Conservation (phyloP, 495 filamentous ascomycete genomes). For the Penicillium alfredii region DNA sequence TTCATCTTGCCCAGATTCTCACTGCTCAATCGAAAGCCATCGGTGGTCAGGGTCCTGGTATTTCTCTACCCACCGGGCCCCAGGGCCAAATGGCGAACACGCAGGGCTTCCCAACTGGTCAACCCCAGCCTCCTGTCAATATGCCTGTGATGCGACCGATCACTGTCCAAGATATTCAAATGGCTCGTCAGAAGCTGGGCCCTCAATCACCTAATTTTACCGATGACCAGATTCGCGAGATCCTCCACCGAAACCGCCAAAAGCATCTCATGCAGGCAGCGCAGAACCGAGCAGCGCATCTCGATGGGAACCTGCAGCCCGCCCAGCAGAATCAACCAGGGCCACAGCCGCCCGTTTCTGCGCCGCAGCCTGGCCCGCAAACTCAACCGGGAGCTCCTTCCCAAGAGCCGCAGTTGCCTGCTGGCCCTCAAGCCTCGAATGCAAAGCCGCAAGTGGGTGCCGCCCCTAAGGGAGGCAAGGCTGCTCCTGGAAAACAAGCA, state of each 20-base stretch:
- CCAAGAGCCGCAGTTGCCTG: slow-evolving; percentile 17
- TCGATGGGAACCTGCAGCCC: slow-evolving; percentile 19
- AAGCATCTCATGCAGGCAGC: slow-evolving; percentile 30
- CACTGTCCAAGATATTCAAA: slow-evolving; percentile 41
- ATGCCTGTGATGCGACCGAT: slow-evolving; percentile 34
- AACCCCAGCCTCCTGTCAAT: slow-evolving; percentile 20
- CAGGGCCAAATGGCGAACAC: slow-evolving; percentile 32
- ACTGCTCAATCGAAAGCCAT: slow-evolving; percentile 21
- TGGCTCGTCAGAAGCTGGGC: slow-evolving; percentile 36
- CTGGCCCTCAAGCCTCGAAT: slow-evolving; percentile 11
- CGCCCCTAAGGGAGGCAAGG: slow-evolving; percentile 24
- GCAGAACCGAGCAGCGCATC: slow-evolving; percentile 23
- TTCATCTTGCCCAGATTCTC: slow-evolving; percentile 46
- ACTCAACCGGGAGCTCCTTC: slow-evolving; percentile 18
- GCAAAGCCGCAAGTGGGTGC: slow-evolving; percentile 20
- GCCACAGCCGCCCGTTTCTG: slow-evolving; percentile 29
- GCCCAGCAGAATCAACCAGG: slow-evolving; percentile 31
- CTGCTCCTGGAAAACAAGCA: slow-evolving; percentile 27
- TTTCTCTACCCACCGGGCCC: slow-evolving; percentile 22
- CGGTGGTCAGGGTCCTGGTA: slow-evolving; percentile 22
- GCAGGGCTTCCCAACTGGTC: slow-evolving; percentile 28
- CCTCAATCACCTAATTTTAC: slow-evolving; percentile 32
- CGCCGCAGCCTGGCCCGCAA: slow-evolving; percentile 18
- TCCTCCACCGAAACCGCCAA: slow-evolving; percentile 35
- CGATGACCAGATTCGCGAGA: slow-evolving; percentile 51